Evolutionary conservation across 495 filamentous ascomycete species (phyloP).

Genomic region (Talaromyces nanjingensis): DNA sequence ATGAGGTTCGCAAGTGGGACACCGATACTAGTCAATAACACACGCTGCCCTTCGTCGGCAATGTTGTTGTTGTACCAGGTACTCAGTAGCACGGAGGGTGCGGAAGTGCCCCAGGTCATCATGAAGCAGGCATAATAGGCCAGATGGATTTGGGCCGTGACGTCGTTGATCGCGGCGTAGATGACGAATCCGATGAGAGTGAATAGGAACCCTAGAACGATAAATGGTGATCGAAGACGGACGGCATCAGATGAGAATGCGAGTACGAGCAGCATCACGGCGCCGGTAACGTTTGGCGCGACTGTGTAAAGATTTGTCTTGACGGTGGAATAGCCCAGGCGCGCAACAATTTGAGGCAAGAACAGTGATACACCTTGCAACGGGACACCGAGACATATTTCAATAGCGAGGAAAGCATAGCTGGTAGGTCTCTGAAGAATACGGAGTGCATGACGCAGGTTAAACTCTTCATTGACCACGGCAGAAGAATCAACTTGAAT

Average conservation of each 20-base stretch:
- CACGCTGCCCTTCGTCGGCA: constrained; percentile 64
- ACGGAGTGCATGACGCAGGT: constrained; percentile 53
- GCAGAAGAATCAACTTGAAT: constrained; percentile 70
- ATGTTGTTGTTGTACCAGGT: constrained; percentile 77
- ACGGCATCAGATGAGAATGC: constrained; percentile 60
- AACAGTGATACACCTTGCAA: constrained; percentile 66
- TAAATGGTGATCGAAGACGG: constrained; percentile 64
- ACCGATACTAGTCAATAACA: constrained; percentile 63
- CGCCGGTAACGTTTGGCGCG: constrained; percentile 63
- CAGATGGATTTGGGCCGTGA: constrained; percentile 47
- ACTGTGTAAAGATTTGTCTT: constrained; percentile 76
- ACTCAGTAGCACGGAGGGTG: constrained; percentile 45
- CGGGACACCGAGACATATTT: constrained; percentile 71
- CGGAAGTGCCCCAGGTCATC: constrained; percentile 67
- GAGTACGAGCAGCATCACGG: constrained; percentile 60
- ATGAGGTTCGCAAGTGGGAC: constrained; percentile 77
- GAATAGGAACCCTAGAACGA: constrained; percentile 64
- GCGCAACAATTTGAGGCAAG: constrained; percentile 63
- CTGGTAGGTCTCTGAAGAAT: constrained; percentile 58
- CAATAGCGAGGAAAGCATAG: constrained; percentile 59
- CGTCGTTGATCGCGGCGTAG: constrained; percentile 58
- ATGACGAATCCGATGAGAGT: constrained; percentile 73
- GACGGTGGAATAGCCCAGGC: constrained; percentile 55
- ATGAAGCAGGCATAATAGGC: constrained; percentile 77
- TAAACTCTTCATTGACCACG: constrained; percentile 64